Conservation (phyloP, 164 flowering plant genomes). For the Macadamia tetraphylla region DNA sequence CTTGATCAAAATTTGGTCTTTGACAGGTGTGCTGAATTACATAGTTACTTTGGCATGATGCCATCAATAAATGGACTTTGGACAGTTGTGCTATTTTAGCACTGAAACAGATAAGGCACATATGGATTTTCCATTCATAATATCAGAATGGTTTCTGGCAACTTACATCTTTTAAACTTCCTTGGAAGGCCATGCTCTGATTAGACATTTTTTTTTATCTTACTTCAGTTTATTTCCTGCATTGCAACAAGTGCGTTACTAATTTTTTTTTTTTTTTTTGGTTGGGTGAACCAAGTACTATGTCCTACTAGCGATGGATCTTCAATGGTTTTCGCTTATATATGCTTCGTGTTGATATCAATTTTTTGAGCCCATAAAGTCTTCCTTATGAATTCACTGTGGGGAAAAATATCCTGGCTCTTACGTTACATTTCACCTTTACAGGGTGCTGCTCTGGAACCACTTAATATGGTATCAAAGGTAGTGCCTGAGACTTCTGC, state of each 20-base stretch:
- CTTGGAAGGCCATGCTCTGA: background rate
- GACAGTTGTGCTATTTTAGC: too few species aligned
- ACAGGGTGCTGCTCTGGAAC: slow-evolving; percentile 53
- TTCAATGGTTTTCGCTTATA: background rate
- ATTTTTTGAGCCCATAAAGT: background rate
- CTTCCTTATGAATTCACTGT: background rate
- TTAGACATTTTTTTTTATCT: background rate
- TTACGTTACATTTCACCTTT: slow-evolving; percentile 5
- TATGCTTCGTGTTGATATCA: background rate
- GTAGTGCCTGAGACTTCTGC: slow-evolving; percentile 32
- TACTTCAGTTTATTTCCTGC: background rate
- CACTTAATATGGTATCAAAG: slow-evolving; percentile 32
- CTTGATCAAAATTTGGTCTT: too few species aligned
- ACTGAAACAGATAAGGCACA: too few species aligned
- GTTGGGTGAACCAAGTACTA: background rate
- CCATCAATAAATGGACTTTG: too few species aligned
- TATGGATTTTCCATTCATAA: background rate
- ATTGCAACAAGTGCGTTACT: too few species aligned
- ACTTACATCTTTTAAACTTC: background rate
- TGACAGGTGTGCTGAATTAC: too few species aligned
- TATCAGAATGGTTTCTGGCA: background rate
- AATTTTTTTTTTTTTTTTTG: background rate
- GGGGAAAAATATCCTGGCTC: slow-evolving; percentile 9
- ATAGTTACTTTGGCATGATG: too few species aligned
- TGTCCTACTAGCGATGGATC: background rate